A percentile compares a stretch with the other conserved stretches of the same genome.
Evolutionary conservation across 2,329 filamentous ascomycete species (phyloP).

Genomic region (Colletotrichum brevisporum): DNA sequence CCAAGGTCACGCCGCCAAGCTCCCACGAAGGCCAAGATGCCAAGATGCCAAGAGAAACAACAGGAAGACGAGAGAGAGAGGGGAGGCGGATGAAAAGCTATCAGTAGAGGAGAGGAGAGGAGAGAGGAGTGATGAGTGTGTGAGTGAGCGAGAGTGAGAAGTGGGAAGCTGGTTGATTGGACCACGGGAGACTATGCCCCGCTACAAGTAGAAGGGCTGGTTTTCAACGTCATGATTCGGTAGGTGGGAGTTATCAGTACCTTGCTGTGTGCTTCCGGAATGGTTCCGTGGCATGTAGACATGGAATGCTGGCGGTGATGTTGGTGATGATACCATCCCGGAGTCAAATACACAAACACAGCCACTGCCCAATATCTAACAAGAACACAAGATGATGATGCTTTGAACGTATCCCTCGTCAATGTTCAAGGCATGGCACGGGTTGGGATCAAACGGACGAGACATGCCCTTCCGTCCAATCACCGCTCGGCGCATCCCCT

Average conservation of each 20-base stretch:
- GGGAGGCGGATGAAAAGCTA: slow-evolving; percentile 3
- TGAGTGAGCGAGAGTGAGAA: background rate
- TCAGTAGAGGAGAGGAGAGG: background rate
- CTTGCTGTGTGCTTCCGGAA: no score
- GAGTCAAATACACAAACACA: no score
- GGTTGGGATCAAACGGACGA: no score
- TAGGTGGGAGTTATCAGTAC: background rate
- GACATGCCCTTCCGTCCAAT: slow-evolving; percentile 5
- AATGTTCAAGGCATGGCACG: no score
- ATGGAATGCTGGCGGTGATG: background rate
- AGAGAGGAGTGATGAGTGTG: background rate
- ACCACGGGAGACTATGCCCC: slow-evolving; percentile 9
- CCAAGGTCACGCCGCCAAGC: slow-evolving; percentile 19
- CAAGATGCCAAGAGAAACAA: slow-evolving; percentile 10
- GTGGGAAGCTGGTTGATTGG: slow-evolving; percentile 19
- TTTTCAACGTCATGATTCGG: slow-evolving; percentile 37
- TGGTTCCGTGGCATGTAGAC: background rate
- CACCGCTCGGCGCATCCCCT: background rate
- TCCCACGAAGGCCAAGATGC: background rate
- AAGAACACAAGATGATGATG: no score
- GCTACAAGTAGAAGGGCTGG: slow-evolving; percentile 31
- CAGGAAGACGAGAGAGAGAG: background rate
- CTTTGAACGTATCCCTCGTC: no score
- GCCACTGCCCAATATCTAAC: no score
- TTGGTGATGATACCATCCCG: background rate